Evolutionary conservation across 2,329 filamentous ascomycete genomes (phyloP).

Genomic region (Fusarium sp.): DNA sequence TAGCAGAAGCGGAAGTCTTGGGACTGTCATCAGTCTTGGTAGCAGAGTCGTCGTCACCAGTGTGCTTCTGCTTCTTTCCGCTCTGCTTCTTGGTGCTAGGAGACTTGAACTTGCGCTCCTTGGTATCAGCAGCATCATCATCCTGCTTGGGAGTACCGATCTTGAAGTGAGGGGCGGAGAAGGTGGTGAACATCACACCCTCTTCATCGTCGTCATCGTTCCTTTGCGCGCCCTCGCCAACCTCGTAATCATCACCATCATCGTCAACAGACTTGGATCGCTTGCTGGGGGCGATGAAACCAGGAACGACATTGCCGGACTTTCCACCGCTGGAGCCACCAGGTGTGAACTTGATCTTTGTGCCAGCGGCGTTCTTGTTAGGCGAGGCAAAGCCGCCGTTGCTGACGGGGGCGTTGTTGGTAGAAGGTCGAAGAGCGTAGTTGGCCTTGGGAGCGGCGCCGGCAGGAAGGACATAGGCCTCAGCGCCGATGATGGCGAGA

Average conservation of each 20-base stretch:
- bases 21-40: not conserved
- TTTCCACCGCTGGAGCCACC: not conserved
- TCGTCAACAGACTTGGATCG: not conserved
- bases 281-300: not conserved
- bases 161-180: not conserved
- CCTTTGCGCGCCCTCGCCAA: not conserved
- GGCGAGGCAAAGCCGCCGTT: not conserved
- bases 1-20: not conserved
- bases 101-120: conserved; percentile 8
- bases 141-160: not conserved
- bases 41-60: not conserved
- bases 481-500: conserved; percentile 15
- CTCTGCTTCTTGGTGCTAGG: conserved; percentile 11
- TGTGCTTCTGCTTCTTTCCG: conserved; percentile 2
- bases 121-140: not conserved
- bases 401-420: not conserved
- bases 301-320: not conserved
- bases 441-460: conserved; percentile 9
- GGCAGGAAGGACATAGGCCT: conserved; percentile 2
- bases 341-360: conserved; percentile 8
- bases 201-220: not conserved
- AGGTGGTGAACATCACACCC: not conserved
- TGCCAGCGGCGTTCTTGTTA: conserved; percentile 1
- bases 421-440: conserved; percentile 4
- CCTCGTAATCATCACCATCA: not conserved